These are phyloP conservation scores for Clarireedia hainanense DNA, from an alignment of 2,329 filamentous ascomycete species.

Conservation along the genomic window DNA sequence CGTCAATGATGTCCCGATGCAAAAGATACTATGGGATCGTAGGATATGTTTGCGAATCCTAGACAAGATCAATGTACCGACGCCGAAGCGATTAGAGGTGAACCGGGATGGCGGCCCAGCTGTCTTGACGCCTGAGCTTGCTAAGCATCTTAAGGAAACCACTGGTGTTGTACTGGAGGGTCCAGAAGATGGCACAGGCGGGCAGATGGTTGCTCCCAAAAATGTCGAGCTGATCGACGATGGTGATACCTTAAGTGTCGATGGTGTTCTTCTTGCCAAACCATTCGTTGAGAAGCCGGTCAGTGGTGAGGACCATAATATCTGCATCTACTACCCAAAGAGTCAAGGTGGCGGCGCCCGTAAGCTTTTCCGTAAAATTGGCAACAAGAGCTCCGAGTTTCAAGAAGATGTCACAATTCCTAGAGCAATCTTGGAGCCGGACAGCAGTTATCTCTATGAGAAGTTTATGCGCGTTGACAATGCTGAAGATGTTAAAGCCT, in stretches of 20 bases:
- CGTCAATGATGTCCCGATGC: conserved; percentile 96
- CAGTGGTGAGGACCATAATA: conserved; percentile 98
- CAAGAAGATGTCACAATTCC: conserved; percentile 70
- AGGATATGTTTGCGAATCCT: conserved; percentile 81
- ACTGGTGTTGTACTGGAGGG: conserved; percentile 72
- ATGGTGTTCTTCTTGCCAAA: conserved; percentile 74
- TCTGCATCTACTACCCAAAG: conserved; percentile 92
- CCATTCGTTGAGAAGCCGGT: conserved; percentile 98
- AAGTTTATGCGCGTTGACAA: conserved; percentile 96
- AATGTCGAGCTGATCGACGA: conserved; percentile 84
- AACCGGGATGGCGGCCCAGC: conserved; percentile 85
- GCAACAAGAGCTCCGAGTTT: conserved; percentile 97
- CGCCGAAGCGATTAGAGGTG: conserved; percentile 81
- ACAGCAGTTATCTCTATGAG: conserved; percentile 89
- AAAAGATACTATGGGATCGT: conserved; percentile 93
- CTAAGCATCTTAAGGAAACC: conserved; percentile 69
- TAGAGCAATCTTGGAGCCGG: conserved; percentile 70
- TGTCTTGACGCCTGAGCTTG: conserved; percentile 70
- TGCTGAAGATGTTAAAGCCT: conserved; percentile 96
- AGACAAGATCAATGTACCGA: conserved; percentile 83
- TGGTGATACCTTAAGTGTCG: conserved; percentile 79
- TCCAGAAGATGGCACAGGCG: conserved; percentile 57
- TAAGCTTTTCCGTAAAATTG: conserved; percentile 91
- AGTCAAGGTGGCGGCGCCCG: conserved; percentile 82
- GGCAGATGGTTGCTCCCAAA: conserved; percentile 42